Evolutionary conservation across 768 basidiomycete species (phyloP).

Genomic region (Suillus bovinus): DNA sequence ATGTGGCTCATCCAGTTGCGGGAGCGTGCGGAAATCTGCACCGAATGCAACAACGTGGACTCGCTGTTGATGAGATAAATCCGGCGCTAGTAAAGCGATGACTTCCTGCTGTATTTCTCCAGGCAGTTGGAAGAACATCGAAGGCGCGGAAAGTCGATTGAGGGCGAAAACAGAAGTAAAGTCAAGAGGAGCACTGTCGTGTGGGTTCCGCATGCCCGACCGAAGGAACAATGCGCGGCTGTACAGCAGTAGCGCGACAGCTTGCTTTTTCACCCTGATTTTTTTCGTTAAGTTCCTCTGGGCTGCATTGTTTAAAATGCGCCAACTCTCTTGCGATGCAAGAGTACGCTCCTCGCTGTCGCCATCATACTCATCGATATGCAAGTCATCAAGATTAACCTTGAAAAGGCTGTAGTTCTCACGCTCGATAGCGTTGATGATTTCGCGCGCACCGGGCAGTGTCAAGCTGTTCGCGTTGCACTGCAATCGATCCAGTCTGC

Average conservation of each 20-base stretch:
- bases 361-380: conserved; percentile 27
- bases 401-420: conserved; percentile 47
- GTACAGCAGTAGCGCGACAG: conserved; percentile 50
- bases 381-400: conserved; percentile 54
- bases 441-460: conserved; percentile 40
- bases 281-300: conserved; percentile 46
- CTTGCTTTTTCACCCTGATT: conserved; percentile 42
- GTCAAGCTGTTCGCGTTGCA: conserved; percentile 60
- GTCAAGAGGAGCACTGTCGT: background rate
- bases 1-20: conserved; percentile 28
- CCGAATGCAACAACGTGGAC: conserved; percentile 55
- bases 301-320: conserved; percentile 35
- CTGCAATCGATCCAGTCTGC: conserved; percentile 48
- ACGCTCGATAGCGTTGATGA: conserved; percentile 46
- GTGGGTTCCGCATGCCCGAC: conserved; percentile 17
- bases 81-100: conserved; percentile 57
- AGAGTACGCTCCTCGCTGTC: conserved; percentile 29
- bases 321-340: conserved; percentile 34
- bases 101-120: conserved; percentile 58
- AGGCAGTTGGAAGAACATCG: conserved; percentile 47
- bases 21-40: conserved; percentile 46
- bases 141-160: conserved; percentile 13
- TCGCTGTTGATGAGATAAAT: conserved; percentile 55
- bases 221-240: conserved; percentile 52
- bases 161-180: conserved; percentile 10